Evolutionary conservation across 228 moss, liverwort and hornwort genomes (phyloP).

Genomic region (Sphagnum fallax): DNA sequence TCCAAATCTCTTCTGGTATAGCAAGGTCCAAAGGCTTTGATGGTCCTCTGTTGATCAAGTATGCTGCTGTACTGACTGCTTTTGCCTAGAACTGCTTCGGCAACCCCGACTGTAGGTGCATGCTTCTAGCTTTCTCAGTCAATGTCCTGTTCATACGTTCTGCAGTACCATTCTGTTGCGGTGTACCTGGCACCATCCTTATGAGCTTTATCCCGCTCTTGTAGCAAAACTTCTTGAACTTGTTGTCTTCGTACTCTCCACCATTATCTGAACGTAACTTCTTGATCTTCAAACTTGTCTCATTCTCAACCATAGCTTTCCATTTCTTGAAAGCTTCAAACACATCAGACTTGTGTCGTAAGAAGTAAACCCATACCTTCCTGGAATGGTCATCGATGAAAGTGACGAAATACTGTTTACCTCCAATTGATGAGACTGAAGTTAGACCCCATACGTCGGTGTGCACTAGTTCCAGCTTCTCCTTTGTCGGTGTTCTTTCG

Average conservation of each 20-base stretch:
- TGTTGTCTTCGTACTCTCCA: background rate
- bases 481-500: background rate
- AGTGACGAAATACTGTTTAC: background rate
- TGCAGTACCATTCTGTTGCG: background rate
- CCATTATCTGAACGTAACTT: background rate
- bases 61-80: background rate
- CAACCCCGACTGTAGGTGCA: background rate
- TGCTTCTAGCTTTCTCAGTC: background rate
- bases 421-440: background rate
- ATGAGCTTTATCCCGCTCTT: background rate
- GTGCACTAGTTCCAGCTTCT: background rate
- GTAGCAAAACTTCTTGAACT: background rate
- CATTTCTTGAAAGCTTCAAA: too few species aligned
- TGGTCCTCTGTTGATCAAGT: constrained; percentile 1
- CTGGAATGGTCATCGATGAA: background rate
- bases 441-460: background rate
- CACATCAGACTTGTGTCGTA: too few species aligned
- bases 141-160: constrained; percentile 1
- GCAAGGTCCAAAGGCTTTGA: background rate
- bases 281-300: constrained; percentile 1
- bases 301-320: background rate
- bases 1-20: too few species aligned
- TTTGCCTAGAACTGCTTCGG: constrained; percentile 1
- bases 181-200: background rate
- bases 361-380: too few species aligned